Conservation (phyloP, 176 grass and related monocot genomes). For the Tuctoria greenei region DNA sequence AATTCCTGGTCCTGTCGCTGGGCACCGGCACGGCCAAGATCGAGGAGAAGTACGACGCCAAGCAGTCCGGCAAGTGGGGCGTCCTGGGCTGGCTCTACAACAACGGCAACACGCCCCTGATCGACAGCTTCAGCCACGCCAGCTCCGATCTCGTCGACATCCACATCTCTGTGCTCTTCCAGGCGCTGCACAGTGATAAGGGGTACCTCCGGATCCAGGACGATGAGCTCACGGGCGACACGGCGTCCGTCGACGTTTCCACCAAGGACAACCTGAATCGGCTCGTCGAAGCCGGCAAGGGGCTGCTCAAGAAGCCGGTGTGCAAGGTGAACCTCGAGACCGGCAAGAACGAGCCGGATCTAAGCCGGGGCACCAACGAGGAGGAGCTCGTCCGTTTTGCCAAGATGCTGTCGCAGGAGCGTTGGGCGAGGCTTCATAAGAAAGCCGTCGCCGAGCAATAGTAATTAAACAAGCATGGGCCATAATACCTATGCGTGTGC, state of each 20-base stretch:
- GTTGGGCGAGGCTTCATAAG: conserved; percentile 28
- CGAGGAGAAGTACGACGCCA: conserved; percentile 44
- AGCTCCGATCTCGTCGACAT: conserved; percentile 74
- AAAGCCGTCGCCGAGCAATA: background rate
- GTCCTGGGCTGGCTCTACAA: conserved; percentile 59
- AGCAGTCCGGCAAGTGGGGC: conserved; percentile 40
- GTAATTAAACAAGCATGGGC: background rate
- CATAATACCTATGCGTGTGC: no score
- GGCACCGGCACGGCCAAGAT: conserved; percentile 56
- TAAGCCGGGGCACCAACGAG: conserved; percentile 41
- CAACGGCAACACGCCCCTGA: conserved; percentile 42
- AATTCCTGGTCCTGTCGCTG: conserved; percentile 58
- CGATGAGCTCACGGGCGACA: conserved; percentile 32
- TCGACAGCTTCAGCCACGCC: conserved; percentile 63
- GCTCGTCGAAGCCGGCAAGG: conserved; percentile 41
- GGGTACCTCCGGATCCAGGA: conserved; percentile 67
- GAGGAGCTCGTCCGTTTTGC: conserved; percentile 43
- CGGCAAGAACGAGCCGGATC: conserved; percentile 24
- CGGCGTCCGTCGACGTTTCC: conserved; percentile 39
- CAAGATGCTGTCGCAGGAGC: conserved; percentile 28
- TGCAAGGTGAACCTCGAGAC: conserved; percentile 62
- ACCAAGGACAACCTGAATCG: conserved; percentile 38
- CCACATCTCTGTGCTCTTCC: conserved; percentile 58
- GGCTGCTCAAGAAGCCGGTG: conserved; percentile 34
- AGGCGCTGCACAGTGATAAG: conserved; percentile 37